These are phyloP conservation scores for Murraya paniculata DNA, from an alignment of 345 rosid species.

Conservation along the genomic window DNA sequence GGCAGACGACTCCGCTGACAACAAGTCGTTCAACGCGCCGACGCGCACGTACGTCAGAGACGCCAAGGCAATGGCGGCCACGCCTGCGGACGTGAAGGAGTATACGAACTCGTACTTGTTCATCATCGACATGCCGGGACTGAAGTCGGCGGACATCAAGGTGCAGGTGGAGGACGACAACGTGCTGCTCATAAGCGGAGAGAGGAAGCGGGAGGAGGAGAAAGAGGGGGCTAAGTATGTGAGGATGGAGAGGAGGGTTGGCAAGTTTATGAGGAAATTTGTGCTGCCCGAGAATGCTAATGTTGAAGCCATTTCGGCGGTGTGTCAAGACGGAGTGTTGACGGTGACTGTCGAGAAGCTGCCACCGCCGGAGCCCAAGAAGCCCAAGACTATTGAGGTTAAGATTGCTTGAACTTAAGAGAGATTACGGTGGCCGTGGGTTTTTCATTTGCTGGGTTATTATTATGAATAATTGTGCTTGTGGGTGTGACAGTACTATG, in stretches of 20 bases:
- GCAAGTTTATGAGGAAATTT: slow-evolving; percentile 79
- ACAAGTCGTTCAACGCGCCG: slow-evolving; percentile 38
- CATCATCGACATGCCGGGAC: slow-evolving; percentile 81
- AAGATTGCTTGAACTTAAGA: slow-evolving; percentile 46
- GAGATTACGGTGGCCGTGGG: neutral
- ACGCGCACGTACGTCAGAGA: slow-evolving; percentile 60
- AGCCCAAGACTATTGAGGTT: slow-evolving; percentile 64
- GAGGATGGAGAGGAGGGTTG: slow-evolving; percentile 79
- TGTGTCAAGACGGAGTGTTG: slow-evolving; percentile 71
- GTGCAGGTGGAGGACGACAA: slow-evolving; percentile 80
- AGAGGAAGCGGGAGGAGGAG: slow-evolving; percentile 52
- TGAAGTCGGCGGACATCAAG: slow-evolving; percentile 60
- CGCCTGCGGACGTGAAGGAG: slow-evolving; percentile 79
- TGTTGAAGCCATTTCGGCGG: slow-evolving; percentile 53
- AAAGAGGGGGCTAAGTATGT: slow-evolving; percentile 58
- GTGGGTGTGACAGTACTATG: neutral
- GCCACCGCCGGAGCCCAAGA: slow-evolving; percentile 88
- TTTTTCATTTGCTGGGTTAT: neutral
- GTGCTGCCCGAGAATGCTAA: slow-evolving; percentile 69
- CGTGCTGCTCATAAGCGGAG: slow-evolving; percentile 62
- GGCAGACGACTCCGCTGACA: slow-evolving; percentile 3
- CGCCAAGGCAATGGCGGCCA: slow-evolving; percentile 78
- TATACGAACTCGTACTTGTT: slow-evolving; percentile 47
- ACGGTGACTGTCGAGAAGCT: slow-evolving; percentile 66
- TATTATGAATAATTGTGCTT: neutral